Conservation (phyloP, 345 rosid genomes). For the Euphorbia peplus region DNA sequence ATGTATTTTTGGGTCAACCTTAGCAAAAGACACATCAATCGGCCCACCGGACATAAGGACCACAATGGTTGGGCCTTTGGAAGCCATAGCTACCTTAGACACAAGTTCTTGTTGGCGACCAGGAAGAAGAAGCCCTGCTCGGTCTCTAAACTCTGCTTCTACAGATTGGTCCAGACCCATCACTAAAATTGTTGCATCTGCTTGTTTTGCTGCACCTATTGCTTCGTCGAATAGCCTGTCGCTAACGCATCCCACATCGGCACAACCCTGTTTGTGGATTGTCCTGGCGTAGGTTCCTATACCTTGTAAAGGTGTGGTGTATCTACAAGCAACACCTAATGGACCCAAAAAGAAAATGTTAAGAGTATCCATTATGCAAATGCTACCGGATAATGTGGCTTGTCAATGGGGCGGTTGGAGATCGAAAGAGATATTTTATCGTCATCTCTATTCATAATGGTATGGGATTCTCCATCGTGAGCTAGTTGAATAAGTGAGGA, state of each 20-base stretch:
- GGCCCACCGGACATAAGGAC: conserved; percentile 37
- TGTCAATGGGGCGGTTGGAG: too few relatives aligned
- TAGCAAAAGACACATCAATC: conserved; percentile 23
- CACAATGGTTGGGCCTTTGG: conserved; percentile 25
- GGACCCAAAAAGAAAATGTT: not conserved
- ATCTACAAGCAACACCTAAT: conserved; percentile 23
- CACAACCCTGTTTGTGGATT: conserved; percentile 22
- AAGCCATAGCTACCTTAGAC: conserved; percentile 20
- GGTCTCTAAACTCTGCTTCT: conserved; percentile 28
- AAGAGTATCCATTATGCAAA: too few relatives aligned
- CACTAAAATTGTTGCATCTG: conserved; percentile 30
- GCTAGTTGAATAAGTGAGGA: too few relatives aligned
- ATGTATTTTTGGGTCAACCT: conserved; percentile 19
- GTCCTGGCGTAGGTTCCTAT: conserved; percentile 21
- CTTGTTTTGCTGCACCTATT: conserved; percentile 18
- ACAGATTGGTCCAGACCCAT: conserved; percentile 33
- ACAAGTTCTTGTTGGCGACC: conserved; percentile 32
- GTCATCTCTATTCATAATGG: too few relatives aligned
- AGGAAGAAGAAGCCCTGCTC: conserved; percentile 26
- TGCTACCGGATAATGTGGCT: too few relatives aligned
- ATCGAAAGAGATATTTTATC: too few relatives aligned
- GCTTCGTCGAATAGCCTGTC: conserved; percentile 23
- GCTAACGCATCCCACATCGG: conserved; percentile 13
- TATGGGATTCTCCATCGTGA: too few relatives aligned
- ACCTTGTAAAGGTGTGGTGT: conserved; percentile 24